phyloP scores from a whole-genome alignment of 2,329 filamentous ascomycete genomes.

The Dichotomopilus funicola region DNA sequence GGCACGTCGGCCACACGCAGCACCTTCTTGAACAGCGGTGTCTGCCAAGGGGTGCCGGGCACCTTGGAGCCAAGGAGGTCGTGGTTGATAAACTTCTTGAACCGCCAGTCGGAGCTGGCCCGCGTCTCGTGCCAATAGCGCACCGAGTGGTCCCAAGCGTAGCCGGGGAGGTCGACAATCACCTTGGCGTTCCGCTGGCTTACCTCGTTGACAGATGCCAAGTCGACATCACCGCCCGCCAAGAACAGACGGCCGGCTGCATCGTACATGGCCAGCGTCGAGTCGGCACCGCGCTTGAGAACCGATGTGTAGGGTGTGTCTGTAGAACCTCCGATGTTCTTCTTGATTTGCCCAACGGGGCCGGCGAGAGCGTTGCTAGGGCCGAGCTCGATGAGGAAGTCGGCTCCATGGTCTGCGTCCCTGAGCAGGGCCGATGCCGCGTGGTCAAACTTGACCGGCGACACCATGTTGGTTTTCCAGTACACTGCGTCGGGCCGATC shows the following conservation, averaged over 20 bases:
- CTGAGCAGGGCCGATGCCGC: conserved; percentile 15
- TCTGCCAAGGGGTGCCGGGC: conserved; percentile 14
- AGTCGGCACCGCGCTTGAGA: conserved; percentile 13
- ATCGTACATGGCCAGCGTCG: conserved; percentile 16
- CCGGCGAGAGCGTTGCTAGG: conserved; percentile 11
- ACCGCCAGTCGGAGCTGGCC: conserved; percentile 27
- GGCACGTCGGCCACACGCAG: conserved; percentile 24
- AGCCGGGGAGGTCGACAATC: conserved; percentile 24
- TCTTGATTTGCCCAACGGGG: conserved; percentile 21
- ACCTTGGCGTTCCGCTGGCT: background rate
- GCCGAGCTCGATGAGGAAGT: conserved; percentile 22
- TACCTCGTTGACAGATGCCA: conserved; percentile 19
- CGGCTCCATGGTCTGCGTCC: background rate
- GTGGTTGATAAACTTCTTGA: conserved; percentile 20
- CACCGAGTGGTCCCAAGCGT: conserved; percentile 26
- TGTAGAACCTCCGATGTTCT: background rate
- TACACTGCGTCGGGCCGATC: conserved; percentile 13
- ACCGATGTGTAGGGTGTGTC: conserved; percentile 4
- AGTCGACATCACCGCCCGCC: conserved; percentile 12
- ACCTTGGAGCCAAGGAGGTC: conserved; percentile 32
- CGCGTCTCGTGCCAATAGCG: conserved; percentile 29
- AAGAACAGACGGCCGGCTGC: conserved; percentile 22
- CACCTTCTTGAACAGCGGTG: conserved; percentile 11
- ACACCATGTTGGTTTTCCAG: conserved; percentile 29
- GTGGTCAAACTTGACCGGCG: conserved; percentile 24